Evolutionary conservation across 1,284 basidiomycete species (phyloP), one percentile per base, ranked within the genome.

Genomic region (Trichosporon asahii): DNA sequence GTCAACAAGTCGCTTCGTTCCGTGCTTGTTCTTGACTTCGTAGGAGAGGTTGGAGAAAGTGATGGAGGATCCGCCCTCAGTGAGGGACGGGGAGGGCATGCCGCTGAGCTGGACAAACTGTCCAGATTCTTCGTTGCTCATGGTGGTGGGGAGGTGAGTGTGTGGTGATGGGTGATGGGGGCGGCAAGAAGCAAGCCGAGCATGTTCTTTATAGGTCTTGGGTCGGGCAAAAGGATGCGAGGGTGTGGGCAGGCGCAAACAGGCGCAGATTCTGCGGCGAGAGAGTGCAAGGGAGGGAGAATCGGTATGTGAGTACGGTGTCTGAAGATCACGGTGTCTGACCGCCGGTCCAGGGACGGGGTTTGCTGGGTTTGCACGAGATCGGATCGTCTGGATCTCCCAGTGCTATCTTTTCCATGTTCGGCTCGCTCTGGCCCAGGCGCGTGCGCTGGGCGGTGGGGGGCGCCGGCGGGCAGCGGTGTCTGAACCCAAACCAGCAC

Each of bases 1-100:
- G 64, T 70, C 72, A 15, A 73, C 69, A 15, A 70, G 66, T 4
- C 69, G 67, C 23, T 40, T 37, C 6, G 18, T 25, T 40, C 69
- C 72, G 49, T 70, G 66, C 68, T 70, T 74, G 57, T 40, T 69
- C 68, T 73, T 75, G 44, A 73, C 70, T 2, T 71, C 71, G 40
- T 57, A 73, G 6, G 68, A 66, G 37, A 75, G 66, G 69, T 70
- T 69, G 23, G 66, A 33, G 53, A 70, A 65, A 35, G 57, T 61
- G 57, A 61, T 33, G 14, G 57, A 61, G 2, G 57, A 61, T 18
- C 57, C 57, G 27, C 27, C 27, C 57, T 61, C 57, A 8, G 29
- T 29, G 57, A 9, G 18, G 29, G 57, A 61, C 12, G 27, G 57
- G 49, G 57, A 61, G 6, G 27, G 57, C 57, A 61, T 61, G 27